A percentile compares a stretch with the other conserved stretches of the same genome.
Evolutionary conservation across 352 stramenopile species (phyloP).

Genomic region (Pythium plurisporium): DNA sequence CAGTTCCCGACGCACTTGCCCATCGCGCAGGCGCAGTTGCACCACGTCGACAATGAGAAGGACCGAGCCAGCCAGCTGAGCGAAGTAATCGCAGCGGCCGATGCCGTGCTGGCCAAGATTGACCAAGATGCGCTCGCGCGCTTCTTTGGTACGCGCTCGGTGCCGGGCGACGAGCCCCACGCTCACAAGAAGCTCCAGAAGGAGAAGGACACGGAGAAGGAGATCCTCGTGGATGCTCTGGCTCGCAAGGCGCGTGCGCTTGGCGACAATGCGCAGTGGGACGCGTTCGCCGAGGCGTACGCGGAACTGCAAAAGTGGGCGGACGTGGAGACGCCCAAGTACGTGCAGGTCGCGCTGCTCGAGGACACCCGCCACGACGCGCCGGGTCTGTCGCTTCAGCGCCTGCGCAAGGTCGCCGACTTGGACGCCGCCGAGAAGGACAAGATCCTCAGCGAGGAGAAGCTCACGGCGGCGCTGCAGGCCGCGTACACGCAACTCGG

Average conservation of each 20-base stretch:
- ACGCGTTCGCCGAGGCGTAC: constrained; percentile 50
- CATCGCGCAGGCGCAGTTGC: constrained; percentile 59
- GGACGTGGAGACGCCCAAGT: constrained; percentile 53
- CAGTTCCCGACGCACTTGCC: constrained; percentile 61
- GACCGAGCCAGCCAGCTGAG: constrained; percentile 36
- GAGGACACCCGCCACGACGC: constrained; percentile 50
- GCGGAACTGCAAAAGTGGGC: constrained; percentile 68
- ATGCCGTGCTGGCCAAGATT: constrained; percentile 55
- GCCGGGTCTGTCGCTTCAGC: constrained; percentile 52
- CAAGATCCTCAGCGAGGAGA: constrained; percentile 64
- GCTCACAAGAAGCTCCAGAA: constrained; percentile 69
- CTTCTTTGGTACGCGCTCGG: constrained; percentile 67
- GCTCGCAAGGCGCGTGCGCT: constrained; percentile 67
- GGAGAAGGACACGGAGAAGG: constrained; percentile 66
- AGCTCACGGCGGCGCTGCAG: constrained; percentile 45
- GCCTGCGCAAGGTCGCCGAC: constrained; percentile 64
- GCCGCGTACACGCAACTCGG: constrained; percentile 33
- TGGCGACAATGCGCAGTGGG: constrained; percentile 48
- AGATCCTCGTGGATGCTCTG: constrained; percentile 67
- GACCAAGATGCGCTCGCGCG: constrained; percentile 60
- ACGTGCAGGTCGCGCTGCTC: constrained; percentile 53
- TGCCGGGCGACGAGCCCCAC: constrained; percentile 43
- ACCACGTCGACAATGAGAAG: constrained; percentile 68
- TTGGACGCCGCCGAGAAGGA: constrained; percentile 51
- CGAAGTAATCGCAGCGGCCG: constrained; percentile 49